These are phyloP conservation scores for Xanthoceras sorbifolium DNA, from an alignment of 345 rosid genomes.

Conservation along the genomic window DNA sequence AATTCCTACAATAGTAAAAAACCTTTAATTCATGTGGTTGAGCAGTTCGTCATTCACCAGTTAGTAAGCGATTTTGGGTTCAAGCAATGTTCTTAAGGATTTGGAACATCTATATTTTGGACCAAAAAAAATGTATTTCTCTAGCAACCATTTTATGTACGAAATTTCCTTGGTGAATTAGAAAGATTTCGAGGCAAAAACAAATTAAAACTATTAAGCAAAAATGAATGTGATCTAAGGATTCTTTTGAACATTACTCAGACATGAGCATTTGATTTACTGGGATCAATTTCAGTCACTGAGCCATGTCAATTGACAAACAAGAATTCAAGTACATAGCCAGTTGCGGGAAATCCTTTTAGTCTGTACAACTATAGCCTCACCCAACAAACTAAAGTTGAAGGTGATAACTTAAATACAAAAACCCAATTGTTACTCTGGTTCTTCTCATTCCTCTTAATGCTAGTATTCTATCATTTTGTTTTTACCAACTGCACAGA, in stretches of 20 bases:
- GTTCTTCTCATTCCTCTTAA: constrained; percentile 8
- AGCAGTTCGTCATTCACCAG: not conserved
- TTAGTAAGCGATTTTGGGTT: not conserved
- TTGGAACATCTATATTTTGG: not conserved
- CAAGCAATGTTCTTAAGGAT: not conserved
- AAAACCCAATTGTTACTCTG: not conserved
- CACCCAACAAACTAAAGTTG: constrained; percentile 5
- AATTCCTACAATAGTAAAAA: not conserved
- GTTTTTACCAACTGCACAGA: constrained; percentile 1
- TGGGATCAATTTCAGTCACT: constrained; percentile 7
- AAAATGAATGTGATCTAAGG: not conserved
- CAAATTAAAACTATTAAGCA: not conserved
- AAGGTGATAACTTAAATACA: not conserved
- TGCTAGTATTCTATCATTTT: constrained; percentile 6
- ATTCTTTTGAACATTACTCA: not conserved
- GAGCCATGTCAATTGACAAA: constrained; percentile 1
- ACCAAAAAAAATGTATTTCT: not conserved
- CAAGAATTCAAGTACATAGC: not conserved
- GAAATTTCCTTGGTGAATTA: not conserved
- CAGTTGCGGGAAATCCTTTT: not conserved
- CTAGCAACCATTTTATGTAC: not conserved
- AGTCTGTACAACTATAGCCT: constrained; percentile 8
- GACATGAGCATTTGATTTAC: constrained; percentile 4
- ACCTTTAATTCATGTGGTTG: not conserved
- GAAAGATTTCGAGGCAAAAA: not conserved